Base-by-base conservation (phyloP, 2,329 filamentous ascomycete species). In the Graphilbum ipis-grandicollis region DNA sequence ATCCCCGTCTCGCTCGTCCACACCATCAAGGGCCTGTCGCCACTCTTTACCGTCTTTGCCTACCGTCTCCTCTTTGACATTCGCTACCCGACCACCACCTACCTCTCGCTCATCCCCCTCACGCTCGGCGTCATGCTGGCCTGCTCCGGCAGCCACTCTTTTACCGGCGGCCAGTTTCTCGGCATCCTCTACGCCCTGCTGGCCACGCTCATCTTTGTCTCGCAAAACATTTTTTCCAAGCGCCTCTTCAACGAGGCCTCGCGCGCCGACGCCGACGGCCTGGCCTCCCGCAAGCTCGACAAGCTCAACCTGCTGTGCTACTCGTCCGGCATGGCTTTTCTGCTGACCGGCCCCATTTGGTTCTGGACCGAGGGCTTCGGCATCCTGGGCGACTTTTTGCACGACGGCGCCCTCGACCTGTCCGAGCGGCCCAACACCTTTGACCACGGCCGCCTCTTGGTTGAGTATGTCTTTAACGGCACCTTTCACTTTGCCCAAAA, bases 191-290 rank as follows among this genome's bases (percentile, higher is more conserved):
- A 86, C 50, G 86, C 90, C 4, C 77, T 98, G 28, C 63, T 83
- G 25, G 86, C 84, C n/a, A 84, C 90, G 8, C 63, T 96, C 39
- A 79, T 96, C 45, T 98, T 98, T 52, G 90, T 98, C 26, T 90
- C 85, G 0, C 90, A 98, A 53, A 98, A 98, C 52, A 98, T 98
- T 39, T 93, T 94, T 46, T 96, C 88, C 17, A 98, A 98, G 58
- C 83, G 84, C 46, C 74, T 98, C 9, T 98, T 98, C 65, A 98
- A 94, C 55, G 86, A 94, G 52, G 84, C 83, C 7, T 79, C 84
- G 7, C 76, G 76, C 40, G 81, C 83, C 2, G 88, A 94, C 56
- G 73, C 76, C 8, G 83, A 93, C 37, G 71, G 71, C 12, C 68
- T 70, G 38, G 12, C 26, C 14, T 70, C 74, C 31, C 75, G 76